Base-by-base conservation (phyloP, 331 rosid genomes). In the Ulmus americana region DNA sequence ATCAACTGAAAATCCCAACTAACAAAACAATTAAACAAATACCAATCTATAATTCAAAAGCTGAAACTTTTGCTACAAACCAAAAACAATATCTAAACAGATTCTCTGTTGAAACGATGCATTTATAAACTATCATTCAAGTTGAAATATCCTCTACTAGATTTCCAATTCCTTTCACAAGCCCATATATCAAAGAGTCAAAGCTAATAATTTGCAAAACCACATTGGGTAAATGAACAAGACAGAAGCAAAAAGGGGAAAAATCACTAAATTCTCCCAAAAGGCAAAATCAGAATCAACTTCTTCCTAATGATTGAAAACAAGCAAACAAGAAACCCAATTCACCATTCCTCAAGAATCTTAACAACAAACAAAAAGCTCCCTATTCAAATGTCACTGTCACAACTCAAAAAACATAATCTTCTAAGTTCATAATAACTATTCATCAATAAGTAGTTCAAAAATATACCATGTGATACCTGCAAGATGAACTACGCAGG, bases 401-500 rank as follows among this genome's bases (percentile, higher is more conserved):
- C 35, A n/a, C 47, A 42, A 61, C 61, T 1, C 12, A 4, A 9
- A n/a, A 64, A 38, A 61, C 45, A 44, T 14, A 38, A 45, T 10
- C 10, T 41, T 64, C 56, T 8, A 35, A 35, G 39, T 50, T 54
- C 28, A 40, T 4, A 11, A 56, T 7, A 18, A 70, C 35, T 14
- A 59, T 14, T 39, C 12, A 20, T 48, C 20, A 9, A 13, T 28
- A 10, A 10, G 2, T 4, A 56, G 52, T 45, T 10, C 39, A 47
- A 41, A 58, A 20, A 35, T 57, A 44, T 12, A 49, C 39, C 45
- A 8, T 0, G 28, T 11, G 1, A 16, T 81, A 91, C 97, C 96
- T 78, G 97, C 98, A 71, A 92, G 94, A 79, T 89, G 98, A 83
- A 92, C 82, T n/a, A 92, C 95, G 55, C 98, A 92, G 3, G 96